These are phyloP conservation scores for Astragalus glycyphyllos DNA, from an alignment of 306 rosid genomes.

Conservation along the genomic window DNA sequence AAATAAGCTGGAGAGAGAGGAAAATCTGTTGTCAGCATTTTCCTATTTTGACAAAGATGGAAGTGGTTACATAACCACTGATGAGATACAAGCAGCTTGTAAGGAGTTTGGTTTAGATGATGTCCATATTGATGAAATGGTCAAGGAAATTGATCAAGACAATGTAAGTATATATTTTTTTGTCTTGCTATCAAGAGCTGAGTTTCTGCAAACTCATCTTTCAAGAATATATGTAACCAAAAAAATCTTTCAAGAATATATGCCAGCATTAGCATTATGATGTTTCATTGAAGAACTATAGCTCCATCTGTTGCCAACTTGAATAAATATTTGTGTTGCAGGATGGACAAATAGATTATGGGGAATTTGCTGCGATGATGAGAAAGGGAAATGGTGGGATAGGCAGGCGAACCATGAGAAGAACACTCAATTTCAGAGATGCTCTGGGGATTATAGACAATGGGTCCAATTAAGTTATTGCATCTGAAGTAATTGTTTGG, in stretches of 20 bases:
- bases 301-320: conserved; percentile 11
- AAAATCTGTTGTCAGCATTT: conserved; percentile 58
- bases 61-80: conserved; percentile 67
- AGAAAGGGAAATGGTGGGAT: conserved; percentile 66
- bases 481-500: conserved; percentile 36
- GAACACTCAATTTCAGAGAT: conserved; percentile 52
- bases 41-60: conserved; percentile 67
- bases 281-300: conserved; percentile 4
- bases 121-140: conserved; percentile 61
- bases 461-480: conserved; percentile 40
- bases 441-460: conserved; percentile 47
- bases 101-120: conserved; percentile 63
- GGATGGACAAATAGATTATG: conserved; percentile 72
- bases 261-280: not conserved
- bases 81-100: conserved; percentile 66
- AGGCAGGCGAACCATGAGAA: conserved; percentile 64
- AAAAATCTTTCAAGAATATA: conserved; percentile 6
- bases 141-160: conserved; percentile 65
- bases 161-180: conserved; percentile 44
- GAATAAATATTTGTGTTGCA: conserved; percentile 43
- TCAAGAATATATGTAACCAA: too few species aligned
- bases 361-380: conserved; percentile 67
- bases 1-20: conserved; percentile 70
- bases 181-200: too few species aligned
- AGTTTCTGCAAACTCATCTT: too few species aligned